phyloP scores from a whole-genome alignment of 148 eudicot species.

The Camellia lanceoleosa region DNA sequence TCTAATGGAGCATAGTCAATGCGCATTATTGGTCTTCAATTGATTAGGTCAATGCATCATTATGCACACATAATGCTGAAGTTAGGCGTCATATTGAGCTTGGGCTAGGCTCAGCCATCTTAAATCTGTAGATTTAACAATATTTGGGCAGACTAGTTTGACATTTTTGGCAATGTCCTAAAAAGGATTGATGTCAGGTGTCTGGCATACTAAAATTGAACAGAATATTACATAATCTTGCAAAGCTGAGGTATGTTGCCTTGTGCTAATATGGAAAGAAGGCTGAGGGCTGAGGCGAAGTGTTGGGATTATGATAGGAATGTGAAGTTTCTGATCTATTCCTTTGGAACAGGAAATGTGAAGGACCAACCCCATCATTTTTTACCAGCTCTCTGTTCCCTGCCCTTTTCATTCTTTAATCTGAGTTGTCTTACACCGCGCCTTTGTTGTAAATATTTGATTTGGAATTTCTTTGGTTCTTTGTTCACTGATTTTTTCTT shows the following conservation, averaged over 20 bases:
- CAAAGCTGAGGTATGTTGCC: too few relatives aligned
- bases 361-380: neutral
- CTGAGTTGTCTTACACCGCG: neutral
- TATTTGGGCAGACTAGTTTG: neutral
- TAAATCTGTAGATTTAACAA: neutral
- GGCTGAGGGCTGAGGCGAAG: too few relatives aligned
- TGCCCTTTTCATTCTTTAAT: neutral
- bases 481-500: neutral
- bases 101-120: neutral
- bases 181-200: too few relatives aligned
- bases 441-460: too few relatives aligned
- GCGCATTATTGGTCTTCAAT: too few relatives aligned
- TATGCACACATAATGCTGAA: neutral
- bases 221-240: too few relatives aligned
- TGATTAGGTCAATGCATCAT: neutral
- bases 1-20: too few relatives aligned
- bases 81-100: neutral
- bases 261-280: too few relatives aligned
- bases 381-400: neutral
- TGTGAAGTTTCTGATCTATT: neutral
- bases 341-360: too few relatives aligned
- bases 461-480: neutral
- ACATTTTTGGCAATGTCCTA: neutral
- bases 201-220: too few relatives aligned
- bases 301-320: too few relatives aligned